phyloP scores from a whole-genome alignment of 257 asterid genomes.

The Verbena officinalis region DNA sequence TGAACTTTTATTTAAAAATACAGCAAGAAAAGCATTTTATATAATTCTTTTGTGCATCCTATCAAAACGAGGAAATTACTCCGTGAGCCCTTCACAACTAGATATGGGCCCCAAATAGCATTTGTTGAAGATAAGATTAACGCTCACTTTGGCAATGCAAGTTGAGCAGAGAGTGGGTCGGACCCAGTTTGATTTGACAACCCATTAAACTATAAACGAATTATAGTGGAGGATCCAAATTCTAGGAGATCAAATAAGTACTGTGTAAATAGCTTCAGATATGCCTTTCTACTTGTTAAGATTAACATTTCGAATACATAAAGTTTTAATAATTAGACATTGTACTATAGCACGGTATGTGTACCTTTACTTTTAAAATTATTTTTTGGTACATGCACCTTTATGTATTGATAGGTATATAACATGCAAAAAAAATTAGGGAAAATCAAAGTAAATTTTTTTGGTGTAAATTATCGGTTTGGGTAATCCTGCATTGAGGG shows the following conservation, averaged over 20 bases:
- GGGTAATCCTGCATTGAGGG: too few relatives aligned
- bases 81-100: background rate
- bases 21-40: background rate
- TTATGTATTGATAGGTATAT: too few relatives aligned
- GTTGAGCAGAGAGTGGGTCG: constrained; percentile 27
- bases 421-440: too few relatives aligned
- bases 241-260: background rate
- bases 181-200: constrained; percentile 28
- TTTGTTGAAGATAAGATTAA: constrained; percentile 16
- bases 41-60: background rate
- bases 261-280: background rate
- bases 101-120: constrained; percentile 1
- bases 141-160: constrained; percentile 23
- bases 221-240: constrained; percentile 21
- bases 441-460: too few relatives aligned
- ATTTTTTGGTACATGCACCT: too few relatives aligned
- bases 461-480: too few relatives aligned
- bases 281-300: background rate
- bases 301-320: background rate
- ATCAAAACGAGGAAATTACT: constrained; percentile 18
- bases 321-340: too few relatives aligned
- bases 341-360: too few relatives aligned
- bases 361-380: too few relatives aligned
- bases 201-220: constrained; percentile 20
- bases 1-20: background rate